Base-by-base conservation (phyloP, 352 stramenopile genomes). In the Thalassiosira mediterranea region DNA sequence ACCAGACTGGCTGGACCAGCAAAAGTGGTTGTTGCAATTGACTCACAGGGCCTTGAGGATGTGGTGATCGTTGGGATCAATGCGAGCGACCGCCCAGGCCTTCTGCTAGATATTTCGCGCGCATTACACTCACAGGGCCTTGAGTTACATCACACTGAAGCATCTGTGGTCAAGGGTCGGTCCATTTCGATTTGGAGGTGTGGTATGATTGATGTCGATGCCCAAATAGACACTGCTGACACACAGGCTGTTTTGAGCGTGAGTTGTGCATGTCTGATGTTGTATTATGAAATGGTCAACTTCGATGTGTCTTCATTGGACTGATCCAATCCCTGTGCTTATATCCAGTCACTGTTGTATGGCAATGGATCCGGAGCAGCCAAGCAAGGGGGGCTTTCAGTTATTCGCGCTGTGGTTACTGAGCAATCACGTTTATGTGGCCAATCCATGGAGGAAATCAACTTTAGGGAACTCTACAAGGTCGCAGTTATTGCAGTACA, bases 111-210 rank as follows among this genome's bases (percentile, higher is more conserved):
- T 59, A 89, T 92, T 65, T 91, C 83, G 7, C 82, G 83, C 40
- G 79, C 58, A 31, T 61, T 92, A 0, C 42, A 81, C 3, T 54
- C 54, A 28, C 37, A 90, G 5, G 66, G 76, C 38, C 40, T 92
- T 10, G 76, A 86, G 46, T 34, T 88, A 5, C 72, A 83, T 37
- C 76, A 88, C 46, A 89, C 84, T 7, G 87, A 91, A 79, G 87
- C 87, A 7, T 65, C 73, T 8, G 87, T 92, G 0, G 44, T 87
- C 63, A 42, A 57, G 37, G 42, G 54, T 17, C 61, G 84, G 37
- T 90, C 81, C 5, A 49, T 92, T 26, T 90, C 81, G 5, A 83
- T 91, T 62, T 92, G 87, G 87, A 71, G 87, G 48, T 91, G 84
- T 58, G 82, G 88, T 48, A 28, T 77, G 5, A 69, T 86, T 23